phyloP scores from a whole-genome alignment of 1,139 yeast species.

The Taiozyma sp. region DNA sequence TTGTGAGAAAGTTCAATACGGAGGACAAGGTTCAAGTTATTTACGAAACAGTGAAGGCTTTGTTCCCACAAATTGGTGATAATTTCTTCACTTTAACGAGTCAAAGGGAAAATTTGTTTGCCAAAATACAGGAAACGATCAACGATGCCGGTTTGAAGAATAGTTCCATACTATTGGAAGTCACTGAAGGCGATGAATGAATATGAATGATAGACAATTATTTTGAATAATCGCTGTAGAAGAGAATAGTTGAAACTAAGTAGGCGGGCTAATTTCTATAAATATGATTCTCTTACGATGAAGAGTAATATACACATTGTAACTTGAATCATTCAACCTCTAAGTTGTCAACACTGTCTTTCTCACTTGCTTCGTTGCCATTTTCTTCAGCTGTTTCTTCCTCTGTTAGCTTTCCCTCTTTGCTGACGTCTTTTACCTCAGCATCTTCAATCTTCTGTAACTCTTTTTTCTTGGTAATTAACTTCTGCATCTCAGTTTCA shows the following conservation, averaged over 20 bases:
- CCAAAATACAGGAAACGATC: constrained; percentile 54
- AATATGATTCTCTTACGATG: background rate
- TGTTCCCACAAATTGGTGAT: constrained; percentile 40
- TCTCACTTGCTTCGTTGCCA: background rate
- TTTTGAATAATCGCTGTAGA: background rate
- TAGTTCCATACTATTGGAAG: constrained; percentile 74
- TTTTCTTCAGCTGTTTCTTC: constrained; percentile 1
- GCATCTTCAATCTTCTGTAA: constrained; percentile 18
- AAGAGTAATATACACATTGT: background rate
- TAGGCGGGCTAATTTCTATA: background rate
- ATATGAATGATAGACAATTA: background rate
- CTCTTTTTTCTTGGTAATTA: constrained; percentile 30
- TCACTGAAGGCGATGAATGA: constrained; percentile 7
- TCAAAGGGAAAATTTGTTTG: constrained; percentile 59
- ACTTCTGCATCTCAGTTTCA: constrained; percentile 33
- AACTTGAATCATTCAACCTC: background rate
- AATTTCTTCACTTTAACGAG: constrained; percentile 57
- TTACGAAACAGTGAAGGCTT: constrained; percentile 53
- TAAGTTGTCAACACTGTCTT: background rate
- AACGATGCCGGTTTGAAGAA: constrained; percentile 75
- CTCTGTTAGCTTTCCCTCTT: constrained; percentile 28
- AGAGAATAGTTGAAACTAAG: background rate
- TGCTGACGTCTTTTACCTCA: constrained; percentile 22
- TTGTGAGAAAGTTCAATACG: constrained; percentile 65
- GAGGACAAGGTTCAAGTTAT: constrained; percentile 57